Evolutionary conservation across 495 filamentous ascomycete genomes (phyloP), one percentile per base, ranked within the genome.

Genomic region (Xylaria bambusicola): DNA sequence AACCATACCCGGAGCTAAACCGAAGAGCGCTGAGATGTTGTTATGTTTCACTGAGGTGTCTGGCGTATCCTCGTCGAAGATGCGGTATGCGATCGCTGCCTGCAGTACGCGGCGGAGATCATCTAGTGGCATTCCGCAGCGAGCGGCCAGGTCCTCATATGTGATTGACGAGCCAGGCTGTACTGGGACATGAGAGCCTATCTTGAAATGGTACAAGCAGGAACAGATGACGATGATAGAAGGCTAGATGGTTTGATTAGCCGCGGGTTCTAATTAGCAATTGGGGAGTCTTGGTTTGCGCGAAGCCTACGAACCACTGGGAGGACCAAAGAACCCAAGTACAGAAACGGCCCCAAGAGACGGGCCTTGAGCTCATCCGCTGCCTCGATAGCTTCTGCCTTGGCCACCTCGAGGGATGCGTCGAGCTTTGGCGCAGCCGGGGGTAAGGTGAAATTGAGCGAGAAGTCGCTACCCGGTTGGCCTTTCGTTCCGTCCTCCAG

Each of bases 51-150:
- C 70, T 2, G 82, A 68, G 1, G 73, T 49, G 6, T 75, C 76
- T 0, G 77, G 73, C 6, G 53, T 35, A 2, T 67, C 71, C 58
- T 83, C 80, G 7, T 69, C 64, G 69, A 84, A 83, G 51, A 82
- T 68, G 21, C 71, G 72, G 44, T 77, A 71, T 17, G 71, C 73
- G 58, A 81, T 75, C 0, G 78, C 80, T 51, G 77, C 71, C 9
- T 78, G 78, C 10, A 81, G 60, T 35, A 83, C 62, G 12, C 78
- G 72, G 18, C 72, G 69, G 18, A 75, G 57, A 35, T 75, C 69
- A 12, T 66, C 61, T 35, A 69, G 64, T 10, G 69, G 57, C 13
- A 77, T 27, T 1, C 70, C 68, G 23, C 65, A 63, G 20, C 51
- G 52, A n/a, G 52, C 21, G 0, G 78, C 67, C 29, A 80, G 66